These are phyloP conservation scores for Trametes punicea DNA, from an alignment of 768 basidiomycete genomes.

Conservation along the genomic window DNA sequence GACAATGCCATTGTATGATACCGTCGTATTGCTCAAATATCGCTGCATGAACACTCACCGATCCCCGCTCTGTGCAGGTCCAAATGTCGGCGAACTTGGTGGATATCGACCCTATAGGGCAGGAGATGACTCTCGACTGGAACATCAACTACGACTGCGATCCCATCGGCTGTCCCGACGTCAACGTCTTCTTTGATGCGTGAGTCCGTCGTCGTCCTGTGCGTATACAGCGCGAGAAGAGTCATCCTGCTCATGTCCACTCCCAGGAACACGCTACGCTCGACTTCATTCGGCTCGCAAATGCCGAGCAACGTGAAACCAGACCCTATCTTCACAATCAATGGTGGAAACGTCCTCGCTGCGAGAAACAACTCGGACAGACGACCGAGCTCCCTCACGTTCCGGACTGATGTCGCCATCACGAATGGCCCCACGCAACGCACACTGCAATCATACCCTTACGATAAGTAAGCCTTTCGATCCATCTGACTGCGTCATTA, in stretches of 20 bases:
- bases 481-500: too few relatives aligned
- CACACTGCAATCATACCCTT: constrained; percentile 17
- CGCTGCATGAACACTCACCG: too few relatives aligned
- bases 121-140: constrained; percentile 19
- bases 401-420: constrained; percentile 16
- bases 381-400: constrained; percentile 7
- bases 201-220: not conserved
- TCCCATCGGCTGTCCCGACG: constrained; percentile 12
- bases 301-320: constrained; percentile 3
- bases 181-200: constrained; percentile 18
- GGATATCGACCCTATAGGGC: constrained; percentile 7
- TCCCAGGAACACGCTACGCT: constrained; percentile 12
- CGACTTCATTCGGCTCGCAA: not conserved
- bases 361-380: constrained; percentile 6
- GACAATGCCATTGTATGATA: constrained; percentile 3
- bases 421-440: constrained; percentile 12
- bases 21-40: not conserved
- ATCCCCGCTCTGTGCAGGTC: constrained; percentile 15
- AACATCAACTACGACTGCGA: constrained; percentile 5
- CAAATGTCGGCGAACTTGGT: constrained; percentile 14
- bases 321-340: constrained; percentile 14
- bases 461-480: constrained; percentile 14
- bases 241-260: too few relatives aligned
- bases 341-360: constrained; percentile 6
- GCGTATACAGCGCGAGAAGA: too few relatives aligned